Evolutionary conservation across 805 yeast species (phyloP), one percentile per base, ranked within the genome.

Genomic region (Isabelozyma gotoi): DNA sequence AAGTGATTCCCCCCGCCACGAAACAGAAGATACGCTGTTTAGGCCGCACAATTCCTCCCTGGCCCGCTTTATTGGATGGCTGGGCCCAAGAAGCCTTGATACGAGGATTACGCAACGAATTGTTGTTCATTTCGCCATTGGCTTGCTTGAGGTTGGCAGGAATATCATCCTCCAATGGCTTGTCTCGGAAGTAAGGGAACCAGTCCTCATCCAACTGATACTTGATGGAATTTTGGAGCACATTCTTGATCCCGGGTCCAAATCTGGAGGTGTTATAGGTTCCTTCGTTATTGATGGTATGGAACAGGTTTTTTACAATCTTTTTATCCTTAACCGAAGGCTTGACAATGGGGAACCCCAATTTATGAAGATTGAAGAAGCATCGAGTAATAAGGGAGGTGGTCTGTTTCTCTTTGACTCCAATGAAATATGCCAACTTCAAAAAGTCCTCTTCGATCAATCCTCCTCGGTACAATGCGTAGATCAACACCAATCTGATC

Each of bases 1-100:
- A 80, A 0, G 98, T 88, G 16, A 87, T 65, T 7, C 98, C 99
- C 17, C 99, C 99, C 2, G 96, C 85, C 19, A 89, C 77, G 57
- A 82, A 94, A 44, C 90, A 79, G 50, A 91, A 78, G 6, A 91
- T 71, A 39, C 94, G 71, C 57, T 88, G 96, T 50, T 81, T 65
- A 17, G 64, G 55, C n/a, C 59, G 48, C 5, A 53, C 40, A n/a
- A 12, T 5, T 2, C 11, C 20, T 14, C 16, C 19, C 8, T 35
- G 21, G 27, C 36, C 42, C 2, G 51, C 38, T 27, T 48, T 55
- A 36, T 40, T 60, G 3, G 68, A 56, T 3, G 63, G 50, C 33
- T 77, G 80, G 3, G 89, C 86, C 94, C 94, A 86, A 0, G 84
- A 79, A 0, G 92, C 89, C 48, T 83, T 79, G 53, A 84, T 87